Evolutionary conservation across 2,329 filamentous ascomycete genomes (phyloP).

Genomic region (Xylariaceae sp.): DNA sequence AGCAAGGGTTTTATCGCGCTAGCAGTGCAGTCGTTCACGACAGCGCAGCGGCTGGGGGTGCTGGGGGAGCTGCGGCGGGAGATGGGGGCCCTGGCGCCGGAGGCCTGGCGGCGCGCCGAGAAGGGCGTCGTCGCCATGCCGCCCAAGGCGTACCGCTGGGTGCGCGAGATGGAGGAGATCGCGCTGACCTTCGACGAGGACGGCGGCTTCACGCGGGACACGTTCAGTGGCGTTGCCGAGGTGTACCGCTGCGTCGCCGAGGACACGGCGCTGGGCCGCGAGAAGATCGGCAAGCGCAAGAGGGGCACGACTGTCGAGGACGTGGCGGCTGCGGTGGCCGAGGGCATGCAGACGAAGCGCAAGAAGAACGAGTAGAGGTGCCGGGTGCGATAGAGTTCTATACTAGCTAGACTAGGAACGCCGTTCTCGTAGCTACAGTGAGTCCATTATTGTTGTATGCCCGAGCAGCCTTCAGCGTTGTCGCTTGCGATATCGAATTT

Average conservation of each 20-base stretch:
- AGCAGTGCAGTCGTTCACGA: constrained; percentile 71
- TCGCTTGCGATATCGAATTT: too few species aligned
- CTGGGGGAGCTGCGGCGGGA: constrained; percentile 60
- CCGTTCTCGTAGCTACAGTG: background rate
- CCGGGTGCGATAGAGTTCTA: background rate
- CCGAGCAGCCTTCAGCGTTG: too few species aligned
- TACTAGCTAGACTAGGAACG: background rate
- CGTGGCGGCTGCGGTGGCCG: constrained; percentile 48
- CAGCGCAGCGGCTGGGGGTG: constrained; percentile 66
- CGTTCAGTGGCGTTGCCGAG: constrained; percentile 63
- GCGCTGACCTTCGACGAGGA: constrained; percentile 65
- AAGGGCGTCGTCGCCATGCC: constrained; percentile 62
- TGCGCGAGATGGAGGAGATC: constrained; percentile 78
- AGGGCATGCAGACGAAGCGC: constrained; percentile 36
- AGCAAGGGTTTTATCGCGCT: constrained; percentile 70
- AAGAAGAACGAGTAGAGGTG: constrained; percentile 35
- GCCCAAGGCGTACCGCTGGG: constrained; percentile 78
- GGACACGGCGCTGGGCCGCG: constrained; percentile 61
- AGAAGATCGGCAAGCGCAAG: constrained; percentile 59
- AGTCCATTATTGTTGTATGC: background rate
- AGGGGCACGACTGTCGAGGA: constrained; percentile 61
- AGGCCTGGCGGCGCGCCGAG: constrained; percentile 49
- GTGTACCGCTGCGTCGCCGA: constrained; percentile 65
- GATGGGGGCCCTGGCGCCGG: constrained; percentile 54
- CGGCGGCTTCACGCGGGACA: constrained; percentile 59